Conservation (phyloP, 2,329 filamentous ascomycete species). For the Colletotrichum tropicicola region DNA sequence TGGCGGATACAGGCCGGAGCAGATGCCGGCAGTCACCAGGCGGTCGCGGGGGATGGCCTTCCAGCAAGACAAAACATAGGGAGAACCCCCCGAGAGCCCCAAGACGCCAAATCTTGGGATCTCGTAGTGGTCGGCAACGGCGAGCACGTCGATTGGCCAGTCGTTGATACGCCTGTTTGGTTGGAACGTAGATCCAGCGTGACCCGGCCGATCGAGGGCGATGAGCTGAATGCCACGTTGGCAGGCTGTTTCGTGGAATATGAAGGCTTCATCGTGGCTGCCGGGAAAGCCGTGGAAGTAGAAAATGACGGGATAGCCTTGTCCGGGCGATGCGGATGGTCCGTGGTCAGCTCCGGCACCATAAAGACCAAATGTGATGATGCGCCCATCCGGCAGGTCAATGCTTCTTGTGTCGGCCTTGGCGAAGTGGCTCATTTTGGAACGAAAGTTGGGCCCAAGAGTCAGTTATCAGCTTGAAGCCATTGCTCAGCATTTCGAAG, state of each 20-base stretch:
- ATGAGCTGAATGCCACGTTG: conserved; percentile 43
- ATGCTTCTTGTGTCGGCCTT: no score
- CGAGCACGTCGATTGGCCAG: conserved; percentile 44
- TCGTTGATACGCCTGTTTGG: conserved; percentile 40
- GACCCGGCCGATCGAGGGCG: conserved; percentile 50
- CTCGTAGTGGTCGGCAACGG: conserved; percentile 36
- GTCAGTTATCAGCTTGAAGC: no score
- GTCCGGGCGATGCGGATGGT: neutral
- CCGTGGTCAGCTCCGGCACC: no score
- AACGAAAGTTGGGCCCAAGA: no score
- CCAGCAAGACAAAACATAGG: conserved; percentile 46
- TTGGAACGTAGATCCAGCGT: conserved; percentile 47
- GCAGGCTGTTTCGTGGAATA: conserved; percentile 35
- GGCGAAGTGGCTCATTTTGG: no score
- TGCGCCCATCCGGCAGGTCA: no score
- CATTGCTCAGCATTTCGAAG: no score
- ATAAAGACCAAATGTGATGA: no score
- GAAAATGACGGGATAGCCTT: neutral
- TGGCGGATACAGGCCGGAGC: conserved; percentile 47
- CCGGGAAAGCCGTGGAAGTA: conserved; percentile 52
- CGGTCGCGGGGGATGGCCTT: conserved; percentile 37
- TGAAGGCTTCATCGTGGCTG: conserved; percentile 46
- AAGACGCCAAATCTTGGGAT: conserved; percentile 42
- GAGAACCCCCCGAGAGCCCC: conserved; percentile 45
- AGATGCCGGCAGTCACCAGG: conserved; percentile 46